Evolutionary conservation across 2,329 filamentous ascomycete species (phyloP), one percentile per base, ranked within the genome.

Genomic region (Colletotrichum tofieldiae): DNA sequence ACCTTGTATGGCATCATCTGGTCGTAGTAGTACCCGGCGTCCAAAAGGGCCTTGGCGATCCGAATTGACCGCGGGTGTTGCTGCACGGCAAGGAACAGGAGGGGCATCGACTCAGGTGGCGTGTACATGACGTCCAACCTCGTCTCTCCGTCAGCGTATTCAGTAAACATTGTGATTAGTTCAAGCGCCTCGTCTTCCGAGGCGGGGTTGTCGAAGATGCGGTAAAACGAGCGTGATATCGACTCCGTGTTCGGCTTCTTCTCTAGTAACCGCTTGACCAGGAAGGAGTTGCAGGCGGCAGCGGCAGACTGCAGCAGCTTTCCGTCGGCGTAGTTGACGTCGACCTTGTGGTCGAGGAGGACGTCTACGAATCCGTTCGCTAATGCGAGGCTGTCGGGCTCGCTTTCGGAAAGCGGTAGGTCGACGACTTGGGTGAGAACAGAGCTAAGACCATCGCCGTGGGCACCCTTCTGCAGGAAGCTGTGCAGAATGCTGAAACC

Each of bases 21-120:
- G 69, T 92, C 89, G 69, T 91, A 83, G 75, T 91, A 91, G 71
- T 87, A 90, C 0, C 90, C 90, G 8, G 87, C 86, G 67, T 91
- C 84, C 4, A 92, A 78, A 2, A 91, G 80, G 0, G 85, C 84
- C 71, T 86, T 79, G 3, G 91, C 75, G n/a, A 92, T 83, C 43
- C 79, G 84, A 1, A 82, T 81, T 1, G 87, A 91, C 9, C 88
- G 83, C 0, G 90, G 90, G 75, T 89, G 91, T 54, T 85, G 85
- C 1, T 82, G 81, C 20, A 92, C 77, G 3, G 89, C 89, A 41
- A 84, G 84, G 71, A 90, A 84, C 5, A 91, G 76, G 23, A 90
- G 82, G 1, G 87, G 88, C 51, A 84, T 81, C 2, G 79, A 83
- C 3, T 81, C 83, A 2, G 83, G 82, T 62, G 84, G 79, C 2